phyloP scores from a whole-genome alignment of 73 alveolate species.

The Paramecium biaurelia region DNA sequence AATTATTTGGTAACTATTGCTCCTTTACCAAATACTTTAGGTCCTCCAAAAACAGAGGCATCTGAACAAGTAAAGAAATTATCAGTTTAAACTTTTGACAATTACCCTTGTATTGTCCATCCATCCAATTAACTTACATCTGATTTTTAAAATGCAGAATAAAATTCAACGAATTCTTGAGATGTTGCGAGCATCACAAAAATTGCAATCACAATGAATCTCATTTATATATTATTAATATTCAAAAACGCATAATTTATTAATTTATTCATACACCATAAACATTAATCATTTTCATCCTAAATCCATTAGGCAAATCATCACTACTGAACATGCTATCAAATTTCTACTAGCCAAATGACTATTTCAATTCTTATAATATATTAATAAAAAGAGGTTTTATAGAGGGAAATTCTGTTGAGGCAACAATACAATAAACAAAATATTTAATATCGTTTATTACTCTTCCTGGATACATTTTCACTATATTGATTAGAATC shows the following conservation, averaged over 20 bases:
- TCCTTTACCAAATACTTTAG: neutral
- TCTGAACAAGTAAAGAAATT: neutral
- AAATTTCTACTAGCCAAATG: neutral
- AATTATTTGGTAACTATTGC: neutral
- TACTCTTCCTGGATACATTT: neutral
- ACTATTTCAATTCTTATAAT: neutral
- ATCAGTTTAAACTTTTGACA: neutral
- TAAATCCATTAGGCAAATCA: neutral
- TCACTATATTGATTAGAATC: neutral
- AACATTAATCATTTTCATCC: neutral
- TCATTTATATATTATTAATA: neutral
- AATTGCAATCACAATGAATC: neutral
- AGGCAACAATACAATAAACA: neutral
- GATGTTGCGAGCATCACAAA: conserved; percentile 16
- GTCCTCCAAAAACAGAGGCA: neutral
- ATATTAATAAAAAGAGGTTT: neutral
- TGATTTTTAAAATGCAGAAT: neutral
- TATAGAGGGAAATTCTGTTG: neutral
- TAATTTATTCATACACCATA: neutral
- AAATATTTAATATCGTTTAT: conserved; percentile 5
- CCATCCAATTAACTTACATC: neutral
- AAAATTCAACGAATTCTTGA: neutral
- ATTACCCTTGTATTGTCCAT: neutral
- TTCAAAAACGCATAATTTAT: conserved; percentile 18
- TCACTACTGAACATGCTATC: neutral